phyloP scores from a whole-genome alignment of 148 eudicot species.

The Polygonum maritimum region DNA sequence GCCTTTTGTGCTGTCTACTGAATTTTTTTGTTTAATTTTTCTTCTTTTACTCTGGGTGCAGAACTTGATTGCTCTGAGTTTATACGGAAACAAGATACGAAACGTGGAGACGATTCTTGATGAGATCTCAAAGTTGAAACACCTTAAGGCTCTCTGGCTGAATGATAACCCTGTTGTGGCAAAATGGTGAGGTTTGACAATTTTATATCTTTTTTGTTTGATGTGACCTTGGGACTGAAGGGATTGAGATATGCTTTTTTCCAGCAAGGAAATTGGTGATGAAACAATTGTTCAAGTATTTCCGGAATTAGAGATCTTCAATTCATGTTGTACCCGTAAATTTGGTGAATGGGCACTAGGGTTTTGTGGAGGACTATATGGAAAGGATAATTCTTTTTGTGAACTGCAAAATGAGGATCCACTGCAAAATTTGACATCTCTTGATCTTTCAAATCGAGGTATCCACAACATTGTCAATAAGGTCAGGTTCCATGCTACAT shows the following conservation, averaged over 20 bases:
- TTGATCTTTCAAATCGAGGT: conserved; percentile 75
- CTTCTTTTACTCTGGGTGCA: conserved; percentile 17
- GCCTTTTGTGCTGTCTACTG: not conserved
- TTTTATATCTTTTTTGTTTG: not conserved
- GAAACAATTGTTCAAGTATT: conserved; percentile 48
- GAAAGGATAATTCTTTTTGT: conserved; percentile 57
- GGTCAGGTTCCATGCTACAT: conserved; percentile 28
- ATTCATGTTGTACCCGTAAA: conserved; percentile 60
- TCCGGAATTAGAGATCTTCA: conserved; percentile 72
- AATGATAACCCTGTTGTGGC: conserved; percentile 59
- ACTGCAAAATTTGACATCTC: conserved; percentile 41
- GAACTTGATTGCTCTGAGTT: conserved; percentile 76
- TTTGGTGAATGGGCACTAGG: conserved; percentile 93
- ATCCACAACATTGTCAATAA: conserved; percentile 58
- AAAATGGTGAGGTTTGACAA: conserved; percentile 40
- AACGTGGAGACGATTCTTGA: conserved; percentile 38
- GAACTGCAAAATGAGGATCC: conserved; percentile 29
- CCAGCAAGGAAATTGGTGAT: conserved; percentile 39
- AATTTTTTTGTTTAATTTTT: not conserved
- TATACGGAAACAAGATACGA: conserved; percentile 68
- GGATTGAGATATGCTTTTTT: conserved; percentile 21
- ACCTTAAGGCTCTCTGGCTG: conserved; percentile 89
- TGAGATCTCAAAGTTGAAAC: conserved; percentile 47
- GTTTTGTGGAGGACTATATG: conserved; percentile 79
- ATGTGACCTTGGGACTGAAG: not conserved